phyloP scores from a whole-genome alignment of 1,284 basidiomycete genomes.

The Laetiporus sulphureus region DNA sequence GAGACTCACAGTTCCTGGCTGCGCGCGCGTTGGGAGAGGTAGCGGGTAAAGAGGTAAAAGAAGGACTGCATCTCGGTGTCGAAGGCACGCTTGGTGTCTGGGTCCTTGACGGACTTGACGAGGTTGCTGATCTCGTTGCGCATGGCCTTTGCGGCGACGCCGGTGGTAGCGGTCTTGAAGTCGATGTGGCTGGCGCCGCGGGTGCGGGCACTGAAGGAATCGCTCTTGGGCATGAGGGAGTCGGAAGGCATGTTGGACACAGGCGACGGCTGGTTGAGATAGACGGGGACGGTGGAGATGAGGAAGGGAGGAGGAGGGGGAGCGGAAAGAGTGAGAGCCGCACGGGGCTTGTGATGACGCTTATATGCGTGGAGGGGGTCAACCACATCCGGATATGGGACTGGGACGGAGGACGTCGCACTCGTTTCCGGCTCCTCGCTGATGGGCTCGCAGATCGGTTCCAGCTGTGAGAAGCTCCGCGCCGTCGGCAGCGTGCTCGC shows the following conservation, averaged over 20 bases:
- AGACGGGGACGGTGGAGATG: slow-evolving; percentile 57
- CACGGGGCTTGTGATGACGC: slow-evolving; percentile 55
- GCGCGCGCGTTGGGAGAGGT: slow-evolving; percentile 92
- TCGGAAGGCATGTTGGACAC: slow-evolving; percentile 37
- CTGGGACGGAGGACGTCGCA: slow-evolving; percentile 13
- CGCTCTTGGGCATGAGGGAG: slow-evolving; percentile 52
- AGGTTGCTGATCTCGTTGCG: slow-evolving; percentile 96
- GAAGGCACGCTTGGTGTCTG: slow-evolving; percentile 83
- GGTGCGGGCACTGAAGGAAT: slow-evolving; percentile 58
- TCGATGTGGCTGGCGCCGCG: slow-evolving; percentile 70
- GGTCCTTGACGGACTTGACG: slow-evolving; percentile 79
- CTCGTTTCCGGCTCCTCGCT: slow-evolving; percentile 33
- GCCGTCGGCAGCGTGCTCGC: slow-evolving; percentile 9
- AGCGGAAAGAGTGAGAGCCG: slow-evolving; percentile 38
- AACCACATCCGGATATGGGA: slow-evolving; percentile 20
- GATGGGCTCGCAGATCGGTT: slow-evolving; percentile 45
- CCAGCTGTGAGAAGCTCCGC: slow-evolving; percentile 14
- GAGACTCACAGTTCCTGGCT: slow-evolving; percentile 84
- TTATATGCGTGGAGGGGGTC: slow-evolving; percentile 27
- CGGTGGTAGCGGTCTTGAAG: slow-evolving; percentile 98
- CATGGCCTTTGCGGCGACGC: slow-evolving; percentile 97
- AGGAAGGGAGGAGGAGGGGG: slow-evolving; percentile 49
- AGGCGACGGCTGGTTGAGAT: slow-evolving; percentile 38
- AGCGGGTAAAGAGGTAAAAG: slow-evolving; percentile 98
- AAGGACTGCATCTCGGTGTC: slow-evolving; percentile 99